Conservation (phyloP, 2,329 filamentous ascomycete genomes). For the Biscogniauxia sp. region DNA sequence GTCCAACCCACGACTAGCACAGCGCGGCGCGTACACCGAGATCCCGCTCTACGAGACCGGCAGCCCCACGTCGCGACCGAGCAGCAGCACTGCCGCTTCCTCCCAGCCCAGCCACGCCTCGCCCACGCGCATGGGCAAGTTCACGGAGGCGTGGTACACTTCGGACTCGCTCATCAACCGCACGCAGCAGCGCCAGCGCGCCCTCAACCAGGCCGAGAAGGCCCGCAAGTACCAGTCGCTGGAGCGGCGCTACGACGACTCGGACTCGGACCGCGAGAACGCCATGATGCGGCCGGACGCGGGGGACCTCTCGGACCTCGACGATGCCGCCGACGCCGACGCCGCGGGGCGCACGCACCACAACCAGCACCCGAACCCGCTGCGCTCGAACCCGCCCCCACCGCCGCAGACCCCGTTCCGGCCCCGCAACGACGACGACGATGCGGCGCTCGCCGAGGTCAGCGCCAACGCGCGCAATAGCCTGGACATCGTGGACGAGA, state of each 20-base stretch:
- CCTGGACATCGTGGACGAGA: slow-evolving; percentile 45
- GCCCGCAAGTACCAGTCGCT: slow-evolving; percentile 44
- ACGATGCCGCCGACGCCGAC: slow-evolving; percentile 29
- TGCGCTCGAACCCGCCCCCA: slow-evolving; percentile 49
- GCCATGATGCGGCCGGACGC: slow-evolving; percentile 30
- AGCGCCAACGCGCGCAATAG: slow-evolving; percentile 44
- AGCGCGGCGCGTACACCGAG: slow-evolving; percentile 48
- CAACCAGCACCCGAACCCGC: slow-evolving; percentile 44
- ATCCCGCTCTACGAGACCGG: slow-evolving; percentile 45
- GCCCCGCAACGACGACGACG: neutral
- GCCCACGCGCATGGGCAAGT: slow-evolving; percentile 42
- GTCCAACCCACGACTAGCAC: slow-evolving; percentile 37
- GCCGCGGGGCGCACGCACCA: slow-evolving; percentile 28
- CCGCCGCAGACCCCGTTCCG: slow-evolving; percentile 29
- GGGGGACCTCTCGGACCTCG: slow-evolving; percentile 34
- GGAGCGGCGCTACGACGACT: slow-evolving; percentile 41
- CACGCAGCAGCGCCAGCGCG: slow-evolving; percentile 51
- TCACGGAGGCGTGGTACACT: slow-evolving; percentile 55
- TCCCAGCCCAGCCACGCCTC: slow-evolving; percentile 29
- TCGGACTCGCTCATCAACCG: slow-evolving; percentile 53
- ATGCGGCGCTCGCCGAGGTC: slow-evolving; percentile 45
- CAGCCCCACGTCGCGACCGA: slow-evolving; percentile 22
- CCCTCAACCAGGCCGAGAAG: slow-evolving; percentile 37
- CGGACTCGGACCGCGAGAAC: slow-evolving; percentile 25
- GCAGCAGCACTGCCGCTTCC: slow-evolving; percentile 16